Percentiles rank a stretch among this genome's conserved stretches.
Conservation (phyloP, 768 basidiomycete species). For the Russula virescens region DNA sequence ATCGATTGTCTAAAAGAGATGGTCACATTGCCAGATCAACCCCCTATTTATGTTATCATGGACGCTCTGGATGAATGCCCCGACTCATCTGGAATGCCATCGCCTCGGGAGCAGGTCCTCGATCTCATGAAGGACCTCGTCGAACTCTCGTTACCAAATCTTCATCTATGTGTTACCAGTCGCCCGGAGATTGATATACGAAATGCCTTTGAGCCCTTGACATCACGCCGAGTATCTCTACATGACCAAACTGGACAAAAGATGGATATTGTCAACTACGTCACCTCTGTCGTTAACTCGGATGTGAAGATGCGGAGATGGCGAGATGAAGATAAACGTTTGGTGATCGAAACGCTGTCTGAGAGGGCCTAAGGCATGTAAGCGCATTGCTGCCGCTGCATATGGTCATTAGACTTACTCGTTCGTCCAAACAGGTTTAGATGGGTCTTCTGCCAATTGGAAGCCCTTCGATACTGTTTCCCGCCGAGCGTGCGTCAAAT, state of each 20-base stretch:
- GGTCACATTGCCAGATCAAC: not conserved
- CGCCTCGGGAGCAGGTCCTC: not conserved
- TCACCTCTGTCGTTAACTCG: not conserved
- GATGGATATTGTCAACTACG: not conserved
- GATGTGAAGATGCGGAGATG: not conserved
- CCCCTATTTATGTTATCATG: not conserved
- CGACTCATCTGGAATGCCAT: not conserved
- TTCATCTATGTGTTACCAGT: not conserved
- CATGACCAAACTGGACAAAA: constrained; percentile 2
- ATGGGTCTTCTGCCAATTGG: not conserved
- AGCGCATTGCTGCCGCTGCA: not conserved
- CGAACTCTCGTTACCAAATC: not conserved
- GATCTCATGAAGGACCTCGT: not conserved
- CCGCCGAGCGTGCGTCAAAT: not conserved
- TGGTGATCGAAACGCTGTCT: not conserved
- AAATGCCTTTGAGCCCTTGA: not conserved
- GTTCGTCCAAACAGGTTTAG: not conserved
- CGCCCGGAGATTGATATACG: not conserved
- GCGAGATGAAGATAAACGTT: not conserved
- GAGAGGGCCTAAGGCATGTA: not conserved
- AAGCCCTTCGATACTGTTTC: not conserved
- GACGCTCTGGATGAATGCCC: not conserved
- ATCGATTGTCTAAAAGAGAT: not conserved
- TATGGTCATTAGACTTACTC: not conserved
- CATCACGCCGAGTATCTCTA: not conserved